These are phyloP conservation scores for Erodium moschatum DNA, from an alignment of 441 rosid genomes.

Conservation along the genomic window DNA sequence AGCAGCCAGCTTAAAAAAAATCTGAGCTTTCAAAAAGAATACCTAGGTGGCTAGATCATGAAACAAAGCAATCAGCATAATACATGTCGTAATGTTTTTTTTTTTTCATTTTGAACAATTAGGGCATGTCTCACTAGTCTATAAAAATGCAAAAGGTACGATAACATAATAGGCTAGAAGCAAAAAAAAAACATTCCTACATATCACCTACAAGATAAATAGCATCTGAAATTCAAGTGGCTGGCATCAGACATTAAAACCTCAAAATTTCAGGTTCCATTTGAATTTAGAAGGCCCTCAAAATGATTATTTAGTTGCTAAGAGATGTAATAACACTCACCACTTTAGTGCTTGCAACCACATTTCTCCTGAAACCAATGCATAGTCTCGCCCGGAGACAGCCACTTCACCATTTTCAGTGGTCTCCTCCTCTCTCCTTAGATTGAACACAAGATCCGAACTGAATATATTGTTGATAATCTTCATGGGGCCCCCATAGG, in stretches of 20 bases:
- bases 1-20: neutral
- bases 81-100: neutral
- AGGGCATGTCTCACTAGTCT: neutral
- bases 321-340: conserved; percentile 33
- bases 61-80: neutral
- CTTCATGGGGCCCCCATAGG: conserved; percentile 85
- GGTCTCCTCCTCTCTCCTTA: conserved; percentile 60
- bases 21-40: neutral
- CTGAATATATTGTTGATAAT: conserved; percentile 78
- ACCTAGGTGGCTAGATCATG: neutral
- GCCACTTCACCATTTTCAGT: conserved; percentile 63
- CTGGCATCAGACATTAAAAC: conserved; percentile 2
- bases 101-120: neutral
- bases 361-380: conserved; percentile 89
- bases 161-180: neutral
- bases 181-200: neutral
- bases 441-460: conserved; percentile 69
- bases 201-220: neutral
- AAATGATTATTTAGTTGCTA: neutral
- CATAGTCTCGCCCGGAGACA: conserved; percentile 81
- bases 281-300: conserved; percentile 4
- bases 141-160: neutral
- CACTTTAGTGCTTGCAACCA: conserved; percentile 93
- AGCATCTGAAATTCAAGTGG: conserved; percentile 11
- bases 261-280: neutral